A percentile compares a stretch with the other conserved stretches of the same genome.
phyloP scores from a whole-genome alignment of 345 rosid species.

The Salix koriyanagi region DNA sequence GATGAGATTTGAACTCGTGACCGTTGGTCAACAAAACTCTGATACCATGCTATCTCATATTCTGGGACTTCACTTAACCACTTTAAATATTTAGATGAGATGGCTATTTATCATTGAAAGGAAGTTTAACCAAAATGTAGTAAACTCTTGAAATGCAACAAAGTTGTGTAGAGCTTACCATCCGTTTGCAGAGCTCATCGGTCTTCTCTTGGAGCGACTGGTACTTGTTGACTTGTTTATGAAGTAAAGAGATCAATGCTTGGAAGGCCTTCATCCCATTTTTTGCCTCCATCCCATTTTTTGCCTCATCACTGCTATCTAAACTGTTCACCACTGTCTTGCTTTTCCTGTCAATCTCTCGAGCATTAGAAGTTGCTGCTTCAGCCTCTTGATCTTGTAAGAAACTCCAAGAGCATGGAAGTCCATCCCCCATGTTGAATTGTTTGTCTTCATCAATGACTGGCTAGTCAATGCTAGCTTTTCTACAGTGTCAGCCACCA shows the following conservation, averaged over 20 bases:
- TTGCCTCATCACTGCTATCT: slow-evolving; percentile 26
- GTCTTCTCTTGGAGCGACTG: slow-evolving; percentile 84
- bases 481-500: slow-evolving; percentile 21
- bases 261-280: slow-evolving; percentile 39
- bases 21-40: too few species aligned
- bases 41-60: too few species aligned
- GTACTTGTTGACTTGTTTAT: slow-evolving; percentile 73
- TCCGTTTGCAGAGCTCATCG: slow-evolving; percentile 79
- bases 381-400: slow-evolving; percentile 88
- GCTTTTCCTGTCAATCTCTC: slow-evolving; percentile 72
- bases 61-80: too few species aligned
- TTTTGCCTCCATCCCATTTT: slow-evolving; percentile 21
- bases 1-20: too few species aligned
- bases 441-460: slow-evolving; percentile 30
- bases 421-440: slow-evolving; percentile 70
- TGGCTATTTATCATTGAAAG: neutral
- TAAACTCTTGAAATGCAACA: neutral
- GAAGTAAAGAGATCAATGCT: slow-evolving; percentile 55
- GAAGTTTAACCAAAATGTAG: neutral
- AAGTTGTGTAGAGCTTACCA: slow-evolving; percentile 44
- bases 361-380: slow-evolving; percentile 80
- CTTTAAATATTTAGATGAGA: too few species aligned
- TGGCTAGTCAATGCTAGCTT: slow-evolving; percentile 26
- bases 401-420: slow-evolving; percentile 91
- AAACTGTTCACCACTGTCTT: slow-evolving; percentile 41